Evolutionary conservation across 2,329 filamentous ascomycete genomes (phyloP).

Genomic region (Aciculosporium take): DNA sequence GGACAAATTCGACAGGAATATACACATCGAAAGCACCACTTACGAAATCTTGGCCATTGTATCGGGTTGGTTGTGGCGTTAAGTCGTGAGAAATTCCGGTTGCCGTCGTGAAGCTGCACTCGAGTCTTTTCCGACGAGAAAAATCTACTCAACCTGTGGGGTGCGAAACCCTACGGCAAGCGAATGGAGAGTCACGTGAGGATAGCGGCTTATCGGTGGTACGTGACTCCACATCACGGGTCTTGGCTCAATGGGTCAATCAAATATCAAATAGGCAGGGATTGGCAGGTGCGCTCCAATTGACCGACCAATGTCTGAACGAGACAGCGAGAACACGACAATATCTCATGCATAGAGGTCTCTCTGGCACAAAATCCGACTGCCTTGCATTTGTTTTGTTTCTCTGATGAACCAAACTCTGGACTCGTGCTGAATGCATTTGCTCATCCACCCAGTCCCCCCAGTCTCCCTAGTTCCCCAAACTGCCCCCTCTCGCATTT

Average conservation of each 20-base stretch:
- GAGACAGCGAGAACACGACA: too few relatives aligned
- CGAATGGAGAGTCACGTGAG: slow-evolving; percentile 20
- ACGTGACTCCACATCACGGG: not conserved
- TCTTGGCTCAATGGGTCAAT: not conserved
- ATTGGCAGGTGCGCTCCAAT: too few relatives aligned
- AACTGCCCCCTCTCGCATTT: too few relatives aligned
- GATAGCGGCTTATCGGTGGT: slow-evolving; percentile 13
- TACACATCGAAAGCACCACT: slow-evolving; percentile 22
- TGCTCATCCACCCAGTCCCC: too few relatives aligned
- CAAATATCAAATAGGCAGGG: too few relatives aligned
- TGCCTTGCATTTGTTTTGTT: not conserved
- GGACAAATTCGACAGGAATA: slow-evolving; percentile 7
- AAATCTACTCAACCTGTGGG: slow-evolving; percentile 23
- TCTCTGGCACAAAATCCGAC: not conserved
- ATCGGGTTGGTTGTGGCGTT: slow-evolving; percentile 31
- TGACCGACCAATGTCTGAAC: too few relatives aligned
- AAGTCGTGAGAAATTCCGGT: slow-evolving; percentile 22
- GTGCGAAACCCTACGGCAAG: slow-evolving; percentile 26
- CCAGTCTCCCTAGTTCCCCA: too few relatives aligned
- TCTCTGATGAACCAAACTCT: not conserved
- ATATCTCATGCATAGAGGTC: too few relatives aligned
- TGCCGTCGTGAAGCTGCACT: slow-evolving; percentile 19
- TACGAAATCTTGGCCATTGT: slow-evolving; percentile 52
- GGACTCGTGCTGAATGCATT: too few relatives aligned
- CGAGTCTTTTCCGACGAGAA: slow-evolving; percentile 20